phyloP scores from a whole-genome alignment of 1,284 basidiomycete genomes.

The Papiliotrema flavescens region DNA sequence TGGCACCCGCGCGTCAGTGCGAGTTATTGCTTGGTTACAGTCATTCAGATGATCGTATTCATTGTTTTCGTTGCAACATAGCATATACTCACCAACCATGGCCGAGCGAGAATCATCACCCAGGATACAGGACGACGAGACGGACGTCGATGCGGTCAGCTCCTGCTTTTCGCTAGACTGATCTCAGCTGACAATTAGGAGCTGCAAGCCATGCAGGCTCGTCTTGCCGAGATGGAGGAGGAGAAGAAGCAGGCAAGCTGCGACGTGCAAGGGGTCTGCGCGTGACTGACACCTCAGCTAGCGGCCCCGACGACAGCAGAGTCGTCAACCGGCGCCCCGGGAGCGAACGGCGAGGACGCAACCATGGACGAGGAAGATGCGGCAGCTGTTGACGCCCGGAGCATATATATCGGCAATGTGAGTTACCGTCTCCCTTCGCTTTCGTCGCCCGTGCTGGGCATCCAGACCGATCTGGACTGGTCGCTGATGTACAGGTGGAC shows the following conservation, averaged over 20 bases:
- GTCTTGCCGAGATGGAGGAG: slow-evolving; percentile 82
- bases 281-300: slow-evolving; percentile 9
- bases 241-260: slow-evolving; percentile 64
- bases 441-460: neutral
- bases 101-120: slow-evolving; percentile 39
- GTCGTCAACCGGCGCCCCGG: slow-evolving; percentile 7
- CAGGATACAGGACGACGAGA: slow-evolving; percentile 34
- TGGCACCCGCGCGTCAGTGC: neutral
- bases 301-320: slow-evolving; percentile 6
- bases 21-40: neutral
- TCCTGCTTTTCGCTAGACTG: neutral
- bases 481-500: slow-evolving; percentile 69
- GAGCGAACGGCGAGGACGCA: slow-evolving; percentile 46
- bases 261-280: too few species aligned
- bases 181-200: slow-evolving; percentile 39
- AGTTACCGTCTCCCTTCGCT: too few species aligned
- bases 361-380: slow-evolving; percentile 59
- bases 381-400: slow-evolving; percentile 74
- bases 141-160: slow-evolving; percentile 43
- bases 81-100: slow-evolving; percentile 23
- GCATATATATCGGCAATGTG: slow-evolving; percentile 96
- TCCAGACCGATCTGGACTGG: neutral
- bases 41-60: neutral
- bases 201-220: slow-evolving; percentile 74
- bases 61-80: neutral